These are phyloP conservation scores for Ustilago hordei DNA, from an alignment of 1,284 basidiomycete species.

Conservation along the genomic window DNA sequence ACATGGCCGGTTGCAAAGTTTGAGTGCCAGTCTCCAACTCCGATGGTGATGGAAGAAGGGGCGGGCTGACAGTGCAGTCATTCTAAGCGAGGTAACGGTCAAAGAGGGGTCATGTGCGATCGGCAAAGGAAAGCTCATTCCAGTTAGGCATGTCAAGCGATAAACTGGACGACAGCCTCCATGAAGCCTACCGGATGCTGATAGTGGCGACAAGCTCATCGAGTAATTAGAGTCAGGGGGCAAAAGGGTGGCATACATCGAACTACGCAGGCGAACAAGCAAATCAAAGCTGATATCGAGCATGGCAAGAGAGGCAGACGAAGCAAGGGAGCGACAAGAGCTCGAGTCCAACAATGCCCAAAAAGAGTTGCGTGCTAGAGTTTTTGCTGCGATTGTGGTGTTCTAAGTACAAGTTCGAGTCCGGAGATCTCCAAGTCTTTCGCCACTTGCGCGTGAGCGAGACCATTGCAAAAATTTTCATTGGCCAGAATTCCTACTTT, in stretches of 20 bases:
- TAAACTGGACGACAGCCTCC: background rate
- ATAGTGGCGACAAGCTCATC: conserved; percentile 6
- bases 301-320: too few relatives aligned
- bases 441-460: too few relatives aligned
- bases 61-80: background rate
- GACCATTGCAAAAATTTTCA: too few relatives aligned
- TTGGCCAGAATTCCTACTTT: too few relatives aligned
- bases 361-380: background rate
- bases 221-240: conserved; percentile 5
- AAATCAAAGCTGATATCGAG: conserved; percentile 2
- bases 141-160: background rate
- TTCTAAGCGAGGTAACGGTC: conserved; percentile 1
- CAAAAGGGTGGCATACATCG: conserved; percentile 12
- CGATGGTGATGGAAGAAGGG: conserved; percentile 4
- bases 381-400: too few relatives aligned
- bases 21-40: background rate
- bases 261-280: conserved; percentile 12
- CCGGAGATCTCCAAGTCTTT: too few relatives aligned
- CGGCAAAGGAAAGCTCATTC: background rate
- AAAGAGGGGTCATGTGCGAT: conserved; percentile 8
- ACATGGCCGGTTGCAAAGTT: conserved; percentile 12
- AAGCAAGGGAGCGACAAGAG: background rate
- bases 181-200: background rate
- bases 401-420: too few relatives aligned
- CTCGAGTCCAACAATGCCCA: conserved; percentile 5